phyloP scores from a whole-genome alignment of 2,329 filamentous ascomycete genomes.

The Cordyceps farinosa region DNA sequence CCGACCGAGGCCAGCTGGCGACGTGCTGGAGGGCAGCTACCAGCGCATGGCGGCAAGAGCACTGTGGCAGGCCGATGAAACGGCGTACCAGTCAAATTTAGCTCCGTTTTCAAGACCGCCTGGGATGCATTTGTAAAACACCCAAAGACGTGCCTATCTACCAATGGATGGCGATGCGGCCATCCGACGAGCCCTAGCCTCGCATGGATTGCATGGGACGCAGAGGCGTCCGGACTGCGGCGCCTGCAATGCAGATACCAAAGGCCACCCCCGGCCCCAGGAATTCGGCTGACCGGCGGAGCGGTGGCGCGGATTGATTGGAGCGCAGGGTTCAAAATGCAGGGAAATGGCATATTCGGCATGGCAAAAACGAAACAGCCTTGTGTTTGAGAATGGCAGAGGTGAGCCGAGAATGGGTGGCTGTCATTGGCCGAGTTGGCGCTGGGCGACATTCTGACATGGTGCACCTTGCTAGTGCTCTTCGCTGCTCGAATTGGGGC shows the following conservation, averaged over 20 bases:
- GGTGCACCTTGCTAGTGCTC: not conserved
- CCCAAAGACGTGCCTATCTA: not conserved
- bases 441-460: not conserved
- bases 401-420: not conserved
- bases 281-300: not conserved
- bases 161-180: constrained; percentile 4
- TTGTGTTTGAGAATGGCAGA: constrained; percentile 9
- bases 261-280: not conserved
- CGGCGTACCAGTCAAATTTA: not conserved
- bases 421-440: constrained; percentile 8
- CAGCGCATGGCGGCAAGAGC: constrained; percentile 1
- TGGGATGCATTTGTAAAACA: not conserved
- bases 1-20: not conserved
- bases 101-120: not conserved
- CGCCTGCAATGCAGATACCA: not conserved
- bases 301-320: not conserved
- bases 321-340: not conserved
- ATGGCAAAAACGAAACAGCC: constrained; percentile 12
- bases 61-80: constrained; percentile 6
- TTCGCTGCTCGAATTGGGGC: not conserved
- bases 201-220: not conserved
- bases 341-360: not conserved
- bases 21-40: not conserved
- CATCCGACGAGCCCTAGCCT: not conserved
- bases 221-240: not conserved